These are phyloP conservation scores for Carex parvula DNA, from an alignment of 176 grass and related monocot genomes.

Conservation along the genomic window DNA sequence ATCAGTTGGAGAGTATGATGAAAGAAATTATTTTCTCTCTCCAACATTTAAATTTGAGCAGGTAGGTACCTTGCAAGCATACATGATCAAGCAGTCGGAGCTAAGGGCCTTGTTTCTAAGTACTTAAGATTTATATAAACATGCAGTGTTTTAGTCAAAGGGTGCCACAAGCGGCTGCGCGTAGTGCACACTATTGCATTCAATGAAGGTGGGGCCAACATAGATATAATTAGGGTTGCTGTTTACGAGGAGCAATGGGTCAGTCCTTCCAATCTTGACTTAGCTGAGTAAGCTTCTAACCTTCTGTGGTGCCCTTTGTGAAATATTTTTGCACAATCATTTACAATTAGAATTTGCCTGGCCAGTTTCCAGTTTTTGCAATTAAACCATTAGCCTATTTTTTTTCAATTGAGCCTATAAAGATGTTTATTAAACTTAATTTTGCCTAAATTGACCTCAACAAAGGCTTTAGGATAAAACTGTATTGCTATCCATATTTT, in stretches of 20 bases:
- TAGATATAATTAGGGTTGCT: slow-evolving; percentile 84
- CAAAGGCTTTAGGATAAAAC: not conserved
- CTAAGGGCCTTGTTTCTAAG: not conserved
- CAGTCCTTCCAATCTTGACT: slow-evolving; percentile 56
- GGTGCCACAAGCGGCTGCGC: slow-evolving; percentile 85
- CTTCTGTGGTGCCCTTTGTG: not conserved
- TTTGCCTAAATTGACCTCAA: not conserved
- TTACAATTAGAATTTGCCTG: not conserved
- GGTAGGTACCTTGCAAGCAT: slow-evolving; percentile 46
- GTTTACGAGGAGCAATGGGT: slow-evolving; percentile 93
- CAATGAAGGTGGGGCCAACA: slow-evolving; percentile 71
- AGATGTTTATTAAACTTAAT: not conserved
- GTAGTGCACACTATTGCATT: slow-evolving; percentile 92
- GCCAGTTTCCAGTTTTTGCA: not conserved
- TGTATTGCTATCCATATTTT: not conserved
- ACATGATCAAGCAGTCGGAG: slow-evolving; percentile 8
- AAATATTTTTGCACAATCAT: not conserved
- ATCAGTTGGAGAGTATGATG: slow-evolving; percentile 62
- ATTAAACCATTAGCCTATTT: not conserved
- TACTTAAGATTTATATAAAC: slow-evolving; percentile 1
- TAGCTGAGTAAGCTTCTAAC: slow-evolving; percentile 52
- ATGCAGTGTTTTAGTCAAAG: slow-evolving; percentile 83
- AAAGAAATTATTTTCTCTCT: slow-evolving; percentile 86
- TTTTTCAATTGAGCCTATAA: not conserved
- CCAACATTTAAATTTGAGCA: slow-evolving; percentile 95